Conservation (phyloP, 2,329 filamentous ascomycete genomes). For the Fusarium proliferatum region DNA sequence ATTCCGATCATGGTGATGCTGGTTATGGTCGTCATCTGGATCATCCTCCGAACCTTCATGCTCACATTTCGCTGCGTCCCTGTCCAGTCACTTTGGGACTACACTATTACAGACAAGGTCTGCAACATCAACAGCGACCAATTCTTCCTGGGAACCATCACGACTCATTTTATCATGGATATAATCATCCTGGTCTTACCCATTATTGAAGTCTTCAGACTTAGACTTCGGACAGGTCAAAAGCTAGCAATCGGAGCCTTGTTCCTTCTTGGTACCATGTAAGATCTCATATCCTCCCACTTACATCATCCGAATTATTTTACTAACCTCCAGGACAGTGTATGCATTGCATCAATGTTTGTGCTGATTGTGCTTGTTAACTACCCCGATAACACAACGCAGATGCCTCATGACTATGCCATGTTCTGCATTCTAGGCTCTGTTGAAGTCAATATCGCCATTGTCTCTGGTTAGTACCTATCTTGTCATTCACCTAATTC, state of each 20-base stretch:
- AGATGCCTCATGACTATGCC: constrained; percentile 39
- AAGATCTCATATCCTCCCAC: not conserved
- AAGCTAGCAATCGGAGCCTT: constrained; percentile 12
- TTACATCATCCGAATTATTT: accelerated
- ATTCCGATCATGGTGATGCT: constrained; percentile 44
- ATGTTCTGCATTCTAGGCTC: constrained; percentile 27
- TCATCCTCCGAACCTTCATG: constrained; percentile 47
- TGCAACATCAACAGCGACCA: constrained; percentile 47
- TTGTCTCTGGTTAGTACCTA: constrained; percentile 29
- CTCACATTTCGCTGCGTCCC: constrained; percentile 51
- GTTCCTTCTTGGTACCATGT: constrained; percentile 17
- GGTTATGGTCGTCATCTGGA: constrained; percentile 39
- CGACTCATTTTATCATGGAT: constrained; percentile 49
- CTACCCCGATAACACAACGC: constrained; percentile 12
- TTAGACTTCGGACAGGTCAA: not conserved
- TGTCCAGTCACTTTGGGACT: constrained; percentile 49
- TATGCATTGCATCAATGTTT: constrained; percentile 32
- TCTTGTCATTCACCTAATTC: accelerated
- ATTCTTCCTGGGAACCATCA: constrained; percentile 49
- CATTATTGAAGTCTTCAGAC: constrained; percentile 25
- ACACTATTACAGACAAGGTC: constrained; percentile 36
- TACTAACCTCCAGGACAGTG: not conserved
- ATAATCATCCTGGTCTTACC: constrained; percentile 47
- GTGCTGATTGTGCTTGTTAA: constrained; percentile 11
- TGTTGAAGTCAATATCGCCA: constrained; percentile 37